Evolutionary conservation across 2,329 filamentous ascomycete species (phyloP).

Genomic region (Trichoderma arundinaceum): DNA sequence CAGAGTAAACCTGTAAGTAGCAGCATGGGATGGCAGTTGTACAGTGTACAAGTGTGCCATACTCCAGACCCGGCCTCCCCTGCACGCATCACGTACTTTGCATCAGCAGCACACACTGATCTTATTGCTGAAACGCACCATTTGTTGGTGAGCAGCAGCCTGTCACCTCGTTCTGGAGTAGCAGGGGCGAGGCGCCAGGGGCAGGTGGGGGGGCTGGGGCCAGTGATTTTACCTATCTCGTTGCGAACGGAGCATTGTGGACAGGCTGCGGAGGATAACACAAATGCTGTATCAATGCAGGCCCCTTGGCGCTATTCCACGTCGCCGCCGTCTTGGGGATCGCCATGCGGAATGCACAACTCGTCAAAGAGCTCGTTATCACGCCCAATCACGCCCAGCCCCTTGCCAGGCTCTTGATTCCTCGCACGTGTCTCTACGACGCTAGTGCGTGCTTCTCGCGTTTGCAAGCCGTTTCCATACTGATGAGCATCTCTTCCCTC

Average conservation of each 20-base stretch:
- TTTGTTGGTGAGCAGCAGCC: conserved; percentile 14
- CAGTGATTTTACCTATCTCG: conserved; percentile 20
- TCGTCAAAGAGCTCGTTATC: background rate
- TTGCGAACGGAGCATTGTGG: conserved; percentile 9
- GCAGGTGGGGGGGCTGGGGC: conserved; percentile 11
- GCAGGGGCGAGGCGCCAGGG: conserved; percentile 26
- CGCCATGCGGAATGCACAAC: background rate
- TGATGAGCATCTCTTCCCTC: conserved; percentile 6
- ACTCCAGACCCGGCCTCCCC: background rate
- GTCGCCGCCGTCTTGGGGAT: conserved; percentile 4
- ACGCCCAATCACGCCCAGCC: background rate
- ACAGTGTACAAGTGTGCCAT: background rate
- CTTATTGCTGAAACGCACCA: conserved; percentile 25
- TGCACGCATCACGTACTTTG: background rate
- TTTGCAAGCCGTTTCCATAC: background rate
- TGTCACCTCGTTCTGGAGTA: conserved; percentile 26
- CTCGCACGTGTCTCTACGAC: background rate
- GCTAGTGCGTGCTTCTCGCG: background rate
- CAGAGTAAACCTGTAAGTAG: background rate
- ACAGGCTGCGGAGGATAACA: conserved; percentile 10
- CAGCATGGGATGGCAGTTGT: background rate
- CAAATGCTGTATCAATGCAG: conserved; percentile 15
- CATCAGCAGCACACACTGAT: conserved; percentile 17
- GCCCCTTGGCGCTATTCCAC: conserved; percentile 4
- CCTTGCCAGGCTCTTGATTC: background rate